Evolutionary conservation across 352 stramenopile species (phyloP), one percentile per base, ranked within the genome.

Genomic region (Phytophthora pseudosyringae): DNA sequence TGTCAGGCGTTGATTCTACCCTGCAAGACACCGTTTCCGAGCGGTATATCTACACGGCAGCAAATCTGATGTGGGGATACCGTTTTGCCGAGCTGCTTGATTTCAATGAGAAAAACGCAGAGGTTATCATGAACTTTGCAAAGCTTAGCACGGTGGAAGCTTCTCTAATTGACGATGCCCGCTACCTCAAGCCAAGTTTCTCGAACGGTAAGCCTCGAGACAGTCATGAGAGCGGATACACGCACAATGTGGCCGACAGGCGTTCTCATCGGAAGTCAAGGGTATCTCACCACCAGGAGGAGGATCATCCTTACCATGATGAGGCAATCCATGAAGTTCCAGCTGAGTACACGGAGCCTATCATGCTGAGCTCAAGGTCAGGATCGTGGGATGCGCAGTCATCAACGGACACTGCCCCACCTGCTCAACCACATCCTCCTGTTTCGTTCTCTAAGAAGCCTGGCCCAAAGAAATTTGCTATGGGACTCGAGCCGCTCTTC

Each of bases 1-100:
- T 93, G 80, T 83, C 81, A 6, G 87, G 83, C 8, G 84, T 95
- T 8, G 87, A 95, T 44, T 93, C 87, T 43, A 95, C 83, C n/a
- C 61, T 93, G 5, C 87, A 95, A 56, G 83, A 90, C 58, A 93
- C 84, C 1, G 81, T 95, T n/a, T 75, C 83, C 0, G 83, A 95
- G 58, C 78, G 86, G n/a, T 84, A 86, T 48, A 85, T 83, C 21
- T 95, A 95, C 65, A 91, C 84, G 12, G 69, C 78, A 13, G 64
- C 77, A 21, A 80, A 89, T 53, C 53, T 95, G 26, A 76, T 73
- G 52, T 90, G 80, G 80, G 84, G 84, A 2, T 93, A 80, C 33
- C 81, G 83, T 26, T 95, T 95, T 58, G 74, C 81, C 0, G 80
- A 91, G 32, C 64, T 95, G 29, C 41, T 95, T 5, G 72, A 91